Evolutionary conservation across 176 grass and related monocot genomes (phyloP).

Genomic region (Thalia dealbata): DNA sequence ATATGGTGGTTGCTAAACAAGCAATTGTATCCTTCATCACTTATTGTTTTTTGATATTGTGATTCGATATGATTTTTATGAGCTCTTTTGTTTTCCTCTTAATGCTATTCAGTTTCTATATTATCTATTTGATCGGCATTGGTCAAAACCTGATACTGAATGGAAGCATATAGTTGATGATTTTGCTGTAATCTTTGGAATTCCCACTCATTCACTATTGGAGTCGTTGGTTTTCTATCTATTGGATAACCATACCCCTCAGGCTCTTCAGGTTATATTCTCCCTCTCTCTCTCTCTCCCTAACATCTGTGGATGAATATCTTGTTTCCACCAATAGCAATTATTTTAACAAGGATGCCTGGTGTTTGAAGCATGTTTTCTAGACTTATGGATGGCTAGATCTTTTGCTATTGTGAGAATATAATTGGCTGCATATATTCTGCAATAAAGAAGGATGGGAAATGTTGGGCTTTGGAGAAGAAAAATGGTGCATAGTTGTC

Average conservation of each 20-base stretch:
- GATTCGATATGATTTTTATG: conserved; percentile 1
- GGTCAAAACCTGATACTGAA: conserved; percentile 60
- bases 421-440: no score
- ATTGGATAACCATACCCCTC: conserved; percentile 62
- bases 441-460: no score
- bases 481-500: background rate
- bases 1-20: conserved; percentile 85
- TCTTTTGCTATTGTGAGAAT: background rate
- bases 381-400: background rate
- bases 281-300: conserved; percentile 7
- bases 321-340: background rate
- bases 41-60: conserved; percentile 19
- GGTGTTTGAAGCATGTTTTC: background rate
- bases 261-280: conserved; percentile 70
- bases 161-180: conserved; percentile 88
- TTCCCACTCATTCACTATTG: conserved; percentile 40
- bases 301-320: background rate
- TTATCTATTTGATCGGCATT: conserved; percentile 93
- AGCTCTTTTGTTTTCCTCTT: conserved; percentile 13
- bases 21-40: conserved; percentile 79
- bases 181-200: conserved; percentile 69
- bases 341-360: background rate
- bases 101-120: conserved; percentile 60
- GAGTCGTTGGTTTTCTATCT: conserved; percentile 82
- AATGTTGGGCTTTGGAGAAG: background rate